phyloP scores from a whole-genome alignment of 306 rosid genomes.

The Dryas octopetala region DNA sequence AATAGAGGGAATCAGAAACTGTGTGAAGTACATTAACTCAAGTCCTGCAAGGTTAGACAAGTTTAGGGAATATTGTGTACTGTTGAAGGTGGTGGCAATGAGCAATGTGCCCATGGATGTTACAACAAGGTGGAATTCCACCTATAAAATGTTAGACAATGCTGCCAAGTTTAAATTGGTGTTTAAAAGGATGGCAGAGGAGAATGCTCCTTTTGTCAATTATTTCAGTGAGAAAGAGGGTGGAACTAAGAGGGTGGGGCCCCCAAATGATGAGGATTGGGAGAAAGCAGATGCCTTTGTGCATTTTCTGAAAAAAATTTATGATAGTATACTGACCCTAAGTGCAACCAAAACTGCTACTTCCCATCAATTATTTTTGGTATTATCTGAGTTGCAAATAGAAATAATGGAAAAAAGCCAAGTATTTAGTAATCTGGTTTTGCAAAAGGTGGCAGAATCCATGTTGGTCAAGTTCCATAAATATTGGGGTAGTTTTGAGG shows the following conservation, averaged over 20 bases:
- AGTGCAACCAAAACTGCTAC: background rate
- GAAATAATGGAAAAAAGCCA: too few relatives aligned
- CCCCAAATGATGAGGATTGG: background rate
- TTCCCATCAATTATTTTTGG: too few relatives aligned
- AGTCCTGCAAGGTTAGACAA: too few relatives aligned
- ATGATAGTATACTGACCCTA: background rate
- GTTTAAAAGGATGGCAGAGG: background rate
- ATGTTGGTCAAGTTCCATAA: background rate
- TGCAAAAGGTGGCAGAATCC: background rate
- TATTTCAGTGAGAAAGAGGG: background rate
- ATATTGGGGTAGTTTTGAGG: background rate
- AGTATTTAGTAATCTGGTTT: too few relatives aligned
- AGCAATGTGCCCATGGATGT: too few relatives aligned
- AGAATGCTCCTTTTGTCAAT: background rate
- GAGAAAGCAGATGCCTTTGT: background rate
- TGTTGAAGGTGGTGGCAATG: too few relatives aligned
- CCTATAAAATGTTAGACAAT: background rate
- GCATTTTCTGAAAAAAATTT: background rate
- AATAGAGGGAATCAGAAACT: too few relatives aligned
- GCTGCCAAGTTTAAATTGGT: background rate
- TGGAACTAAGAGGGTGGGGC: background rate
- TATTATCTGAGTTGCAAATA: too few relatives aligned
- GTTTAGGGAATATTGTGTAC: too few relatives aligned
- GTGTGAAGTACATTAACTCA: too few relatives aligned
- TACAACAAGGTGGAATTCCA: too few relatives aligned